These are phyloP conservation scores for Camellia oleifera DNA, from an alignment of 179 eudicot species.

Conservation along the genomic window DNA sequence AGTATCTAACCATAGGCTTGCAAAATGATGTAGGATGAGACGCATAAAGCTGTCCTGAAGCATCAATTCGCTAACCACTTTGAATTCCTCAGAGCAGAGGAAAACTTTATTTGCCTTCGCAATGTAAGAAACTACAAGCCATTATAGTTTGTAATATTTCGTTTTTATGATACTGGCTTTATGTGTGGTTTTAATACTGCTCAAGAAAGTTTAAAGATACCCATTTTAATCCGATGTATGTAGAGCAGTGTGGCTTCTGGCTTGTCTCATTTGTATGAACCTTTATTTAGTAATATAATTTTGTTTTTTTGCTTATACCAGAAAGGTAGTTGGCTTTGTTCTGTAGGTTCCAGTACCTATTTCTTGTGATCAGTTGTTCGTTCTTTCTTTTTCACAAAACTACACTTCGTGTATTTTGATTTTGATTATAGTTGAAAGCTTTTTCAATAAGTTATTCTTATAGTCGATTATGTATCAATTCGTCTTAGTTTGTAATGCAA, in stretches of 20 bases:
- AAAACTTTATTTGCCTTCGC: slow-evolving; percentile 61
- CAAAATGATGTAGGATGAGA: slow-evolving; percentile 56
- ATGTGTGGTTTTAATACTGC: neutral
- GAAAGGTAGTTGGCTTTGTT: no score
- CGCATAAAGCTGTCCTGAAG: slow-evolving; percentile 64
- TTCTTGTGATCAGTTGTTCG: no score
- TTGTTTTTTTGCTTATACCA: neutral
- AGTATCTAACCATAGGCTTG: slow-evolving; percentile 8
- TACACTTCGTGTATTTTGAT: no score
- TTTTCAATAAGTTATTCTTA: no score
- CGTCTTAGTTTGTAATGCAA: no score
- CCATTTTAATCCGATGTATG: no score
- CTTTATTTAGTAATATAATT: neutral
- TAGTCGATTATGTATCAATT: no score
- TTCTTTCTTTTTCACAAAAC: no score
- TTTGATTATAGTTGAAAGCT: no score
- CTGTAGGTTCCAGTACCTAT: no score
- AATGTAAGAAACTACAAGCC: slow-evolving; percentile 38
- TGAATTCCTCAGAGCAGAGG: slow-evolving; percentile 68
- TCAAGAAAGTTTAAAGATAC: neutral
- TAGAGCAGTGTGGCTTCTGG: neutral
- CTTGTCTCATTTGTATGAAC: neutral
- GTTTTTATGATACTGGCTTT: neutral
- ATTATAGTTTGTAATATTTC: neutral
- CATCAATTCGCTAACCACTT: slow-evolving; percentile 66